Evolutionary conservation across 148 eudicot genomes (phyloP).

Genomic region (Rhododendron ferrugineum): DNA sequence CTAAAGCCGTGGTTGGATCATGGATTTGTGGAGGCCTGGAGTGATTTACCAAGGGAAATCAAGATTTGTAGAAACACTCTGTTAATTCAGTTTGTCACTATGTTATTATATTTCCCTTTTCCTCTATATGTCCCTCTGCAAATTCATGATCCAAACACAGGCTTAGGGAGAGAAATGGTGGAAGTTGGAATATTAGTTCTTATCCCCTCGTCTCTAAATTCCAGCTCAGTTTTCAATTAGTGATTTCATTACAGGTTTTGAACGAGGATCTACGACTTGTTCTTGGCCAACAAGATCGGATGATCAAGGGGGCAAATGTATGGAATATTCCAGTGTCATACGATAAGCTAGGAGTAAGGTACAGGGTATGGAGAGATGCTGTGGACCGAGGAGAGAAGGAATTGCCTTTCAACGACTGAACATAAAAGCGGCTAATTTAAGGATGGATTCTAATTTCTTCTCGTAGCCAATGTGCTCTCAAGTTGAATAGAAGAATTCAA

Average conservation of each 20-base stretch:
- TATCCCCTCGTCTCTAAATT: background rate
- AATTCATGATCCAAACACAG: background rate
- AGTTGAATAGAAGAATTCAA: slow-evolving; percentile 2
- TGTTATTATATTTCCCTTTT: background rate
- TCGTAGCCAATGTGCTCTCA: background rate
- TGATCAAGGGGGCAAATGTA: slow-evolving; percentile 76
- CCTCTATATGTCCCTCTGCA: background rate
- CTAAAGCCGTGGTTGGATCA: background rate
- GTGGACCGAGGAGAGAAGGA: slow-evolving; percentile 60
- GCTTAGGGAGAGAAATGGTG: background rate
- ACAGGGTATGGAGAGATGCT: slow-evolving; percentile 86
- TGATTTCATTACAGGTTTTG: slow-evolving; percentile 45
- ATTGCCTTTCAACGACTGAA: slow-evolving; percentile 45
- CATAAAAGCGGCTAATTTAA: background rate
- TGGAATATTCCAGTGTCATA: slow-evolving; percentile 91
- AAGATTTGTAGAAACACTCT: background rate
- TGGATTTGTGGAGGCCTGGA: background rate
- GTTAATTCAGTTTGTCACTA: background rate
- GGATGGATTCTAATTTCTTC: background rate
- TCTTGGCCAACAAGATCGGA: slow-evolving; percentile 88
- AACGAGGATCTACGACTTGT: slow-evolving; percentile 88
- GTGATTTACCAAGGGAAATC: background rate
- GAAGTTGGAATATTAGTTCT: background rate
- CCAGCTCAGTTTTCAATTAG: background rate
- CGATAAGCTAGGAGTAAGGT: slow-evolving; percentile 91